Conservation (phyloP, 2,329 filamentous ascomycete genomes). For the Nemania bipapillata region DNA sequence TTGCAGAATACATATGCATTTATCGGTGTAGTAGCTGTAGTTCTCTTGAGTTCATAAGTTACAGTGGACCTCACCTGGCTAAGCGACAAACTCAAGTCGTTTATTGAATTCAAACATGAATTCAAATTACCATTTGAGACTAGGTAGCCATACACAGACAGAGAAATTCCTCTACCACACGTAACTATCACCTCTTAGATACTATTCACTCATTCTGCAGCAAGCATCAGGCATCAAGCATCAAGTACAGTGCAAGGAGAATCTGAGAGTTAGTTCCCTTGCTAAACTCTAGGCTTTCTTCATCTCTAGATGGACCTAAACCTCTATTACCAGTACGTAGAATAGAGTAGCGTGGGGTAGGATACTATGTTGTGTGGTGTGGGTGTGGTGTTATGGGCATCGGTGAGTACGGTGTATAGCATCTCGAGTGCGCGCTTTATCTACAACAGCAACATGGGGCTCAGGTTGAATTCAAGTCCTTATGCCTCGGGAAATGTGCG, state of each 20-base stretch:
- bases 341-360: not conserved
- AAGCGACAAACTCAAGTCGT: no score
- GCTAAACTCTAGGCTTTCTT: slow-evolving; percentile 1
- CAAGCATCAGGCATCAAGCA: no score
- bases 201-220: not conserved
- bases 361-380: not conserved
- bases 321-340: not conserved
- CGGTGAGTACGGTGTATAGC: slow-evolving; percentile 14
- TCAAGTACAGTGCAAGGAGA: no score
- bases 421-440: slow-evolving; percentile 27
- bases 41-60: no score
- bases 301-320: not conserved
- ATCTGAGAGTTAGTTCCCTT: not conserved
- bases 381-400: not conserved
- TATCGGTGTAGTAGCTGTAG: not conserved
- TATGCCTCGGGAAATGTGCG: slow-evolving; percentile 15
- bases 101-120: no score
- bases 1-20: slow-evolving; percentile 16
- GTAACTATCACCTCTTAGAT: not conserved
- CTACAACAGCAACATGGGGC: slow-evolving; percentile 20
- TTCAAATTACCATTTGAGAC: no score
- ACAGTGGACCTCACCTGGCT: no score
- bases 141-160: no score
- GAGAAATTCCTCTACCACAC: not conserved
- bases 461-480: slow-evolving; percentile 6